Evolutionary conservation across 2,329 filamentous ascomycete genomes (phyloP).

Genomic region (Phaeosphaeria sp.): DNA sequence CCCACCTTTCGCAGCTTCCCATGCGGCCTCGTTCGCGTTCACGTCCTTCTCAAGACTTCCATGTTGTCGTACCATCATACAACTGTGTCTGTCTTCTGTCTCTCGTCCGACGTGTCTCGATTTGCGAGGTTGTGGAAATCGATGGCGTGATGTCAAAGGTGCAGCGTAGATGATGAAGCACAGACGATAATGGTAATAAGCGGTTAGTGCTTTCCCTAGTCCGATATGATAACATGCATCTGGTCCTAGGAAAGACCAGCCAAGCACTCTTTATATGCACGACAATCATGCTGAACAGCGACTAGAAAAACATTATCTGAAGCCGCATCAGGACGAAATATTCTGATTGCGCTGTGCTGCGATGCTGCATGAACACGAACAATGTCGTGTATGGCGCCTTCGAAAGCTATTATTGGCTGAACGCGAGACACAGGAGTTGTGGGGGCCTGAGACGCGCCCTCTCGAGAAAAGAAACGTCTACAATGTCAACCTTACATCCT

Average conservation of each 20-base stretch:
- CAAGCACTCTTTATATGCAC: background rate
- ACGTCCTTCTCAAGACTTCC: slow-evolving; percentile 65
- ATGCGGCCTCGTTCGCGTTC: slow-evolving; percentile 73
- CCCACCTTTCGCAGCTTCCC: slow-evolving; percentile 68
- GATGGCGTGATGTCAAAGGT: slow-evolving; percentile 29
- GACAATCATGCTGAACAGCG: background rate
- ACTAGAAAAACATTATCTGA: background rate
- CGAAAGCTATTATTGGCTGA: background rate
- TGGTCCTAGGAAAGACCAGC: background rate
- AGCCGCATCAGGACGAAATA: background rate
- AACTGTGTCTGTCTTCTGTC: background rate
- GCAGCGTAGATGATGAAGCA: slow-evolving; percentile 12
- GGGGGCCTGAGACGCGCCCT: background rate
- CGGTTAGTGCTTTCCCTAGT: background rate
- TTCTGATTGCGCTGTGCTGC: background rate
- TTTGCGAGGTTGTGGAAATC: background rate
- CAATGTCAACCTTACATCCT: background rate
- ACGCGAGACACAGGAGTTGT: no score
- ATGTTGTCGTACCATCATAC: slow-evolving; percentile 55
- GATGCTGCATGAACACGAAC: background rate
- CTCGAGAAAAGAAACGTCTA: background rate
- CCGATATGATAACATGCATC: background rate
- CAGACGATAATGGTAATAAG: slow-evolving; percentile 5
- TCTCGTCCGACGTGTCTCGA: background rate
- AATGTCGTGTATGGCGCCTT: background rate